Evolutionary conservation across 2,329 filamentous ascomycete genomes (phyloP).

Genomic region (Colletotrichum sp.): DNA sequence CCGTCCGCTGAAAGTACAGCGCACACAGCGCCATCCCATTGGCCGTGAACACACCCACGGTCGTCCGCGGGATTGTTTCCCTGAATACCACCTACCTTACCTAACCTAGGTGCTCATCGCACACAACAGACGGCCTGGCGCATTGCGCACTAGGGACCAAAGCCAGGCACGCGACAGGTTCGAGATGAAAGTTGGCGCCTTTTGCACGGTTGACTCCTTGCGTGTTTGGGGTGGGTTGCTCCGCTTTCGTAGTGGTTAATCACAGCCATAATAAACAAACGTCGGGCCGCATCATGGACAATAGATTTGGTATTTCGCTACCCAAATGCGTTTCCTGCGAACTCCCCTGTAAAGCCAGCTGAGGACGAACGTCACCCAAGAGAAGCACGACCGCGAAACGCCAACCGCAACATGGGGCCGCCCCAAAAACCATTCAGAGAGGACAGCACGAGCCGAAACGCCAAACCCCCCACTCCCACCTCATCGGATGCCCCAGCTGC

Average conservation of each 20-base stretch:
- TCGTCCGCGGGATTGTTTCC: neutral
- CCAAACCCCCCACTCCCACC: conserved; percentile 13
- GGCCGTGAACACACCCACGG: neutral
- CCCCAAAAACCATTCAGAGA: conserved; percentile 12
- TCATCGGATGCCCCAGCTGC: conserved; percentile 6
- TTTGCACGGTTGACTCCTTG: neutral
- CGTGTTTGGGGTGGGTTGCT: neutral
- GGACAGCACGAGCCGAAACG: conserved; percentile 20
- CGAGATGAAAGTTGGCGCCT: neutral
- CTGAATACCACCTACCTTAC: neutral
- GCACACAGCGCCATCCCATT: neutral
- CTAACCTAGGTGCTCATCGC: neutral
- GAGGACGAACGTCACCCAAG: conserved; percentile 14
- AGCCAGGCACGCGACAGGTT: conserved; percentile 3
- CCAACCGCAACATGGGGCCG: conserved; percentile 13
- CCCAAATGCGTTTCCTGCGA: conserved; percentile 17
- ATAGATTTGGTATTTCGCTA: conserved; percentile 21
- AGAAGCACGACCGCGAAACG: conserved; percentile 16
- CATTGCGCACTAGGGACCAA: conserved; percentile 4
- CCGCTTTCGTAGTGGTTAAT: conserved; percentile 3
- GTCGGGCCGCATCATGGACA: neutral
- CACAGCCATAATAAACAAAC: neutral
- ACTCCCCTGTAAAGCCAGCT: conserved; percentile 20
- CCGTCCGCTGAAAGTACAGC: neutral
- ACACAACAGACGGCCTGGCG: neutral